These are phyloP conservation scores for Myrica gale DNA, from an alignment of 306 rosid species.

Conservation along the genomic window DNA sequence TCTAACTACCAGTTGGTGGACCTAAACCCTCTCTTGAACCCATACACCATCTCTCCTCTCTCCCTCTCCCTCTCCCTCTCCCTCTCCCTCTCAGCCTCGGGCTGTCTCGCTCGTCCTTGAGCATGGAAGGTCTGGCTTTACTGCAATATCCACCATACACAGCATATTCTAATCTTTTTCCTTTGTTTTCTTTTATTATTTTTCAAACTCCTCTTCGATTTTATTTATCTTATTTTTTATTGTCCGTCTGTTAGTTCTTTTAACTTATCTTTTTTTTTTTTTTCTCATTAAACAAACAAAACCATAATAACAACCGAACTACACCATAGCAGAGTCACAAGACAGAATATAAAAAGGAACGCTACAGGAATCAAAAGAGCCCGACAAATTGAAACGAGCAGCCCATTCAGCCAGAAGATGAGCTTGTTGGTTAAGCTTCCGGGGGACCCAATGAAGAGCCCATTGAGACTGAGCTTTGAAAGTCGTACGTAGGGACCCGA, in stretches of 20 bases:
- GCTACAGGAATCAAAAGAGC: too few species aligned
- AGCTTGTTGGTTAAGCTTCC: too few species aligned
- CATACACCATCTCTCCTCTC: slow-evolving; percentile 15
- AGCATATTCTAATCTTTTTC: slow-evolving; percentile 26
- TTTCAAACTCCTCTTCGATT: slow-evolving; percentile 13
- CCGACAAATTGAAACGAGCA: too few species aligned
- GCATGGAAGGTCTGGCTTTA: slow-evolving; percentile 46
- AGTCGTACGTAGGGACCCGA: too few species aligned
- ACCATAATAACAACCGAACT: too few species aligned
- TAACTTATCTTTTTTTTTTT: too few species aligned
- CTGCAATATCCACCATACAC: slow-evolving; percentile 44
- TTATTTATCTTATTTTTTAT: not conserved
- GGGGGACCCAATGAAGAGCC: too few species aligned
- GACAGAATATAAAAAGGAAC: too few species aligned
- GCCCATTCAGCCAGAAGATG: too few species aligned
- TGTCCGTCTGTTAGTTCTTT: not conserved
- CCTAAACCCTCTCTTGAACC: slow-evolving; percentile 50
- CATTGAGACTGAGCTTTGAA: too few species aligned
- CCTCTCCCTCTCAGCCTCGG: slow-evolving; percentile 13
- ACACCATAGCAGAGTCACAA: too few species aligned
- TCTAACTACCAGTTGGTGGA: slow-evolving; percentile 76
- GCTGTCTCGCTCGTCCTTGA: slow-evolving; percentile 42
- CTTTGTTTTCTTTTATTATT: not conserved
- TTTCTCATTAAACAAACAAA: too few species aligned
- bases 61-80: slow-evolving; percentile 18